Base-by-base conservation (phyloP, 371 early-diverging fungal genomes). In the Cokeromyces recurvatus region DNA sequence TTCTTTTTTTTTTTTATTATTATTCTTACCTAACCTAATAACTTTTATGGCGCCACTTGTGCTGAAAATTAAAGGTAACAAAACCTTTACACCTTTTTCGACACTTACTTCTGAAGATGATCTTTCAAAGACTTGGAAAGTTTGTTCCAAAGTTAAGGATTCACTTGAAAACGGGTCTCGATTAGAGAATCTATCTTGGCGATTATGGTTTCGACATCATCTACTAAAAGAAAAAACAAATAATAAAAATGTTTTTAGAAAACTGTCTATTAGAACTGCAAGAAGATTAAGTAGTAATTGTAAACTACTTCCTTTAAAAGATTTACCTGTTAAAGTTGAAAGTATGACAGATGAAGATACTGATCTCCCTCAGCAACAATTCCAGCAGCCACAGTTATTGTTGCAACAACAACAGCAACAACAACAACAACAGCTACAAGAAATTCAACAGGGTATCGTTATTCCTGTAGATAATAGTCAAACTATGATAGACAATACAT, bases 131-230 rank as follows among this genome's bases (percentile, higher is more conserved):
- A 79, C 86, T 6, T 93, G 94, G 94, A 75, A 82, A 43, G 80
- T 93, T 9, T 88, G 87, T 62, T 86, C 90, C 20, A 90, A 91
- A 70, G 91, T 90, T 36, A 92, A 89, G 62, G 89, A 91, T 53
- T 87, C 91, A 16, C 68, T 93, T 8, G 89, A 89, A 48, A 85
- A 91, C 52, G 94, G 92, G 9, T 82, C 81, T 22, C 71, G 94
- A 32, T 66, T 92, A n/a, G 94, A 93, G 59, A 93, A 93, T 56
- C 68, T 93, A 56, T 84, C 89, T 3, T 93, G 94, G 94, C 68
- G 94, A 42, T 66, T 92, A 25, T 89, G 90, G 91, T 84, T 87
- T 53, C 53, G 62, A 36, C 73, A 72, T 38, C 66, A 72, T 38
- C 27, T 62, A 14, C 69, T 89, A 64, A 85, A 74, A 25, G 75